Evolutionary conservation across 129 eudicot species (phyloP).

Genomic region (Flaveria sonorensis): DNA sequence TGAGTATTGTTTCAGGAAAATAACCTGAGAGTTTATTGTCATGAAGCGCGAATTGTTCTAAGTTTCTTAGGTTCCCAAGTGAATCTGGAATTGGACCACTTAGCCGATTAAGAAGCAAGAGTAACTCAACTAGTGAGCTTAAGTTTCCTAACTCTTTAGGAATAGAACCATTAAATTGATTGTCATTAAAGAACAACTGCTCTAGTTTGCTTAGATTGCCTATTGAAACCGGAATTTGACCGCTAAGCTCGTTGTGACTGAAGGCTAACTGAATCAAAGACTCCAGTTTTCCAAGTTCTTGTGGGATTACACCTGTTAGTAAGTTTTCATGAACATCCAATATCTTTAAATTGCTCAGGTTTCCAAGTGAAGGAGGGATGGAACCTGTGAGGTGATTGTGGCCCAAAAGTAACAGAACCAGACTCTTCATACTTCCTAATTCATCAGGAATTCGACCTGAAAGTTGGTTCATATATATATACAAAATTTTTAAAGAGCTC

Average conservation of each 20-base stretch:
- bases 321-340: conserved; percentile 31
- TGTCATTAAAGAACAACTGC: conserved; percentile 37
- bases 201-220: conserved; percentile 33
- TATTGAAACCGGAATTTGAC: conserved; percentile 32
- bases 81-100: conserved; percentile 32
- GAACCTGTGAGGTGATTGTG: conserved; percentile 38
- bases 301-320: conserved; percentile 38
- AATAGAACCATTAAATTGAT: conserved; percentile 29
- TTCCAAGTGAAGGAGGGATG: conserved; percentile 38
- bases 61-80: conserved; percentile 28
- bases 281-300: conserved; percentile 27
- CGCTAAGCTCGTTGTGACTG: conserved; percentile 31
- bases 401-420: conserved; percentile 2
- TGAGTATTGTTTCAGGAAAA: conserved; percentile 30
- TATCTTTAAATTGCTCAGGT: conserved; percentile 29
- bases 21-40: conserved; percentile 31
- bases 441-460: conserved; percentile 43
- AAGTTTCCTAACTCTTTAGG: conserved; percentile 34
- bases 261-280: conserved; percentile 30
- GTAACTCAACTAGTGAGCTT: conserved; percentile 30
- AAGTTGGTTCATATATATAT: conserved; percentile 24
- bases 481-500: conserved; percentile 18
- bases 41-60: conserved; percentile 37
- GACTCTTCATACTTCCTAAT: conserved; percentile 21
- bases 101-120: conserved; percentile 22